Base-by-base conservation (phyloP, 495 filamentous ascomycete genomes). In the Clohesyomyces aquaticus region DNA sequence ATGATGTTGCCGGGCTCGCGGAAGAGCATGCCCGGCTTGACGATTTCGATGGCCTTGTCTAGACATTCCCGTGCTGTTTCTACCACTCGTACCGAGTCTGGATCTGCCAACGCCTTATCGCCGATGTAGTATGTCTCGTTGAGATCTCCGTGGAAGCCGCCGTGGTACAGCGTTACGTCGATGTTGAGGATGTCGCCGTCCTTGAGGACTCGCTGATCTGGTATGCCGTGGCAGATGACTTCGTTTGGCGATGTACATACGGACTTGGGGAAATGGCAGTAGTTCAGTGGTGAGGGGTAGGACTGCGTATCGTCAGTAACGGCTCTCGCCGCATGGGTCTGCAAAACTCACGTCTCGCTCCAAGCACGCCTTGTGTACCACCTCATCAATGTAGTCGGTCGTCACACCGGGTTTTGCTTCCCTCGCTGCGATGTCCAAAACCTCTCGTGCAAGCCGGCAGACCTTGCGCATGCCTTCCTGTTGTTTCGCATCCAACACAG, bases 161-260 rank as follows among this genome's bases (percentile, higher is more conserved):
- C 73, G 55, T 78, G 75, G 61, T 76, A 78, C 11, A 78, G 70
- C 10, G 70, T 72, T 19, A 78, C 70, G 60, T 78, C 76, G 65
- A 78, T 75, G 70, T 78, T 78, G 51, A 78, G 58, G 50, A 78
- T 78, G 50, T 78, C 76, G 54, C 76, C 76, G 63, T 78, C 74
- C 41, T 70, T 46, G 0, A 78, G 68, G 18, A 72, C 60, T 21
- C 76, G 70, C 41, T 76, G 73, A 61, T 78, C 76, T 2, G 76
- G 76, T 22, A 78, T 78, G 27, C 76, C 76, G 61, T 78, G 76
- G 66, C 76, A 78, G 72, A 99, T 98, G 59, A 96, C 88, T 77
- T 99, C 94, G 79, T 99, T 99, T 61, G 89, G 72, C 1, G 92
- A 96, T 0, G 92, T 98, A 76, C 94, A 99, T 47, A 97, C 87